These are phyloP conservation scores for Neurospora sublineolata DNA, from an alignment of 495 filamentous ascomycete species.

Conservation along the genomic window DNA sequence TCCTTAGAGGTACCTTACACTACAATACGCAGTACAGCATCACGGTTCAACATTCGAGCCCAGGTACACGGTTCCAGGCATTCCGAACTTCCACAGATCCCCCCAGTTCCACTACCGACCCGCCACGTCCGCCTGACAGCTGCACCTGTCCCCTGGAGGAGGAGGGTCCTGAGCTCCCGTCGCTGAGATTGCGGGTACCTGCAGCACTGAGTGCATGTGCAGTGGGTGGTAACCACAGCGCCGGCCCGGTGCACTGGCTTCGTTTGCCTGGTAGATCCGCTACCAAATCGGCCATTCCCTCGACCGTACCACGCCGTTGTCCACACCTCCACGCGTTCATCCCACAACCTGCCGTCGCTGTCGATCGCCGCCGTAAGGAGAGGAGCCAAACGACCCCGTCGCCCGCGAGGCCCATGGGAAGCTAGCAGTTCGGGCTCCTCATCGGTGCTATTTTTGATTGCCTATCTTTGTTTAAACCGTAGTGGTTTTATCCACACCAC, in stretches of 20 bases:
- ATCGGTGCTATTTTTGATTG: not conserved
- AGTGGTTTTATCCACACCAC: not conserved
- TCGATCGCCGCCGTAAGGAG: not conserved
- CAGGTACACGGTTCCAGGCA: not conserved
- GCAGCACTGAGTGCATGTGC: not conserved
- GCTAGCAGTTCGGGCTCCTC: not conserved
- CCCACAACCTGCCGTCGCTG: not conserved
- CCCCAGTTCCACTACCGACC: not conserved
- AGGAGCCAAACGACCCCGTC: not conserved
- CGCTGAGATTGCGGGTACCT: not conserved
- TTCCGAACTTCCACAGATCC: not conserved
- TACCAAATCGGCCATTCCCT: not conserved
- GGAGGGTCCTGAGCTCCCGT: not conserved
- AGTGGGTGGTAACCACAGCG: not conserved
- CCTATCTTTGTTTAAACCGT: not conserved
- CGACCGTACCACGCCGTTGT: not conserved
- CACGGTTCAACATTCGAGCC: not conserved
- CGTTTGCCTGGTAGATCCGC: not conserved
- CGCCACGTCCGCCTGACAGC: not conserved
- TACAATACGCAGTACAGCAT: not conserved
- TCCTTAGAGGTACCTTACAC: not conserved
- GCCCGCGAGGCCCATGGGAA: not conserved
- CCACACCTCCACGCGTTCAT: not conserved
- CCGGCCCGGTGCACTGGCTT: not conserved
- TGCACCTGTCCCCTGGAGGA: not conserved